These are phyloP conservation scores for Albatrellus ellisii DNA, from an alignment of 768 basidiomycete species.

Conservation along the genomic window DNA sequence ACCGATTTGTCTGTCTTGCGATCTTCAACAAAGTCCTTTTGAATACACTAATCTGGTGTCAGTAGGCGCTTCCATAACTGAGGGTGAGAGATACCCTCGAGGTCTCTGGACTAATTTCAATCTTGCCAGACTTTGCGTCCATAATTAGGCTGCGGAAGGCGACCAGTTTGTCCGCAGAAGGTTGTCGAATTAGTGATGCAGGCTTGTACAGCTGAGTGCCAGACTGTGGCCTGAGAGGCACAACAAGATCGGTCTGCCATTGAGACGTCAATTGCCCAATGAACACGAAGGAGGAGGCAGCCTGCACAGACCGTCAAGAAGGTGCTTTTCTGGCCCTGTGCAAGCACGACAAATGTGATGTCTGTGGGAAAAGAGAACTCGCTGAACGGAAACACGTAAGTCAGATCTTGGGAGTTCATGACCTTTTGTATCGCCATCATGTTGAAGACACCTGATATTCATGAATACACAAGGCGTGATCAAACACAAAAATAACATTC, in stretches of 20 bases:
- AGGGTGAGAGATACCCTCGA: constrained; percentile 36
- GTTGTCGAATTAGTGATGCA: constrained; percentile 29
- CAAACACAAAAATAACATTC: not conserved
- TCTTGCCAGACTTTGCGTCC: constrained; percentile 45
- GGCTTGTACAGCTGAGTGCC: constrained; percentile 35
- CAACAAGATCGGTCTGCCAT: constrained; percentile 40
- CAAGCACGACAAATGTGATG: constrained; percentile 46
- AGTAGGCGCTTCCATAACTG: not conserved
- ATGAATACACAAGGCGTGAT: not conserved
- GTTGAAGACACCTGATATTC: constrained; percentile 43
- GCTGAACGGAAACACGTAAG: constrained; percentile 70
- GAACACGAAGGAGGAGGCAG: not conserved
- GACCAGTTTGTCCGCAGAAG: constrained; percentile 32
- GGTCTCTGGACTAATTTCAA: constrained; percentile 36
- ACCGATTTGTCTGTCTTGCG: constrained; percentile 25
- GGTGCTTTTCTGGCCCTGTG: constrained; percentile 53
- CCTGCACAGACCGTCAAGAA: constrained; percentile 60
- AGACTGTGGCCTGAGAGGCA: constrained; percentile 29
- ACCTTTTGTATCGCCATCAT: constrained; percentile 49
- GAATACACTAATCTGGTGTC: constrained; percentile 40
- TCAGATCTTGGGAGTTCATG: constrained; percentile 50
- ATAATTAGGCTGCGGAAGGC: constrained; percentile 46
- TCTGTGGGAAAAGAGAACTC: constrained; percentile 63
- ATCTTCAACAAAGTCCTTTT: constrained; percentile 54
- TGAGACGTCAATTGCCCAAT: not conserved